Base-by-base conservation (phyloP, 805 yeast species). In the Wickerhamiella allomyrinae region DNA sequence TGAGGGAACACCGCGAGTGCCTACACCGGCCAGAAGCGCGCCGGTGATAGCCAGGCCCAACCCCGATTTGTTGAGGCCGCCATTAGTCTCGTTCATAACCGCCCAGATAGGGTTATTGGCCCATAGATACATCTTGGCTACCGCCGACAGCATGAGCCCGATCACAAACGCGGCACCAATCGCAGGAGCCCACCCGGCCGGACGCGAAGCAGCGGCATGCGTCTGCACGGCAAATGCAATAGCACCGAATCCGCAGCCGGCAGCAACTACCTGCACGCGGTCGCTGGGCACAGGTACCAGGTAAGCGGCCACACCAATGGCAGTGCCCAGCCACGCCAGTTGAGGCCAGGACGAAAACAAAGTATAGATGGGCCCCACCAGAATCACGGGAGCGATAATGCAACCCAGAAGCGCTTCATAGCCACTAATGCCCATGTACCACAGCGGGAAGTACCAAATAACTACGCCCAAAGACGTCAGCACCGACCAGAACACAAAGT, bases 351-450 rank as follows among this genome's bases (percentile, higher is more conserved):
- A 42, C 3, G 61, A 56, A 36, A 72, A 62, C 8, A 70, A 46
- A 7, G 49, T 49, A 43, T 70, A 63, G 3, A 69, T 24, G n/a
- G 63, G 62, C 13, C 74, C 68, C 13, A 77, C 49, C 21, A 80
- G 61, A 2, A 81, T 33, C 11, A 77, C 45, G 1, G 94, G 85
- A 3, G 81, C 40, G 9, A 76, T 41, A 29, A 77, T 64, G 19
- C 76, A 63, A 6, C 74, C 56, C 37, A 84, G 67, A 2, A 76
- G 70, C 0, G 80, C 80, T 62, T 91, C 98, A 58, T 82, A 87
- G 3, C 98, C 98, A 2, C 94, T 81, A 43, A 91, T 79, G 6
- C 96, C 97, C 96, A 91, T 86, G 57, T 81, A 74, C 98, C 98
- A 91, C 48, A 91, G 67, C 9, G 98, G 98, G 69, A 91, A 91